Base-by-base conservation (phyloP, 2,329 filamentous ascomycete genomes). In the Fusarium dimerum region DNA sequence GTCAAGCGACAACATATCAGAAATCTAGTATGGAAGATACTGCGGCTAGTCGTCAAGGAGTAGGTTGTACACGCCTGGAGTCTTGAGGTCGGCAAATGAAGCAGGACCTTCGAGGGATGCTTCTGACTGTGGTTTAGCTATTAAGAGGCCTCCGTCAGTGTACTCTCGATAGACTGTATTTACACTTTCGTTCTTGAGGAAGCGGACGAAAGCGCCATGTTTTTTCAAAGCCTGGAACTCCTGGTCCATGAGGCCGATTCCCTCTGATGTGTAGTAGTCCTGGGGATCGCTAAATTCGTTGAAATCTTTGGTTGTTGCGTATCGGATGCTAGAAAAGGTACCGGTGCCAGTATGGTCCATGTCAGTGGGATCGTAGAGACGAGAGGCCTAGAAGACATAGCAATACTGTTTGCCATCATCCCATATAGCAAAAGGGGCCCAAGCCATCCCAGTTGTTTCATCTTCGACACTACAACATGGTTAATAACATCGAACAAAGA, bases 221-320 rank as follows among this genome's bases (percentile, higher is more conserved):
- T 65, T 63, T 38, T 74, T 76, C 0, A 80, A 66, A 17, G 72
- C 66, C 30, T 77, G 70, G 62, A 81, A 75, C 48, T 78, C 74
- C 30, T 79, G 73, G 53, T 81, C 78, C 52, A 81, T 82, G 38
- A 81, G 64, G 2, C 74, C 72, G 4, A 71, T 77, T 15, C 68
- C 68, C 2, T 68, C 53, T 26, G 20, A 7, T 6, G 76, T 72
- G 48, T 76, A 64, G 60, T 80, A 79, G 47, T 78, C 74, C 36
- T 67, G 54, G 0, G 79, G 75, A 1, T 68, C 53, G 45, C 71
- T 72, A 60, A 82, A 82, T 1, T 71, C 76, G 41, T 69, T 64
- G 54, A 82, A 82, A 62, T 82, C 78, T 15, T 62, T 70, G 1
- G 79, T 82, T 13, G 77, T 75, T 3, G 79, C 75, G 56, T 78